Evolutionary conservation across 169 alveolate genomes (phyloP).

Genomic region (Ichthyophthirius multifiliis): DNA sequence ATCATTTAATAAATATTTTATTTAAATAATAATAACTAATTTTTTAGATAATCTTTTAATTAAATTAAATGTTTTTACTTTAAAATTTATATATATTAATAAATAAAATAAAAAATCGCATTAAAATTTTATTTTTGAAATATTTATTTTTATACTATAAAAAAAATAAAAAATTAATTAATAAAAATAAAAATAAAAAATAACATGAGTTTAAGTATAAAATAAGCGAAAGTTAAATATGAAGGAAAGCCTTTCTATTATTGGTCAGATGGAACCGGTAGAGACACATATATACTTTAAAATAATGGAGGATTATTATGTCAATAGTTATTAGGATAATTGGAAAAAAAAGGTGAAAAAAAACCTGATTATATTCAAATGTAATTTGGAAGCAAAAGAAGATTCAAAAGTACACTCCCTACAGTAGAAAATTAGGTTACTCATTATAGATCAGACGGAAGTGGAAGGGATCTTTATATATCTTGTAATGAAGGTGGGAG

Average conservation of each 20-base stretch:
- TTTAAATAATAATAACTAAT: too few relatives aligned
- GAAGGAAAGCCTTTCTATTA: not conserved
- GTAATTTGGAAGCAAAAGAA: not conserved
- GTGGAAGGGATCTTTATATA: not conserved
- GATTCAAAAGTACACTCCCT: not conserved
- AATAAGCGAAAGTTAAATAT: not conserved
- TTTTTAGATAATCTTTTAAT: too few relatives aligned
- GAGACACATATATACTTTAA: not conserved
- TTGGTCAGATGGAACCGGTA: not conserved
- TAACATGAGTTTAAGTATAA: constrained; percentile 5
- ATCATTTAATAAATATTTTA: too few relatives aligned
- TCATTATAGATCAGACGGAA: not conserved
- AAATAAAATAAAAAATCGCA: too few relatives aligned
- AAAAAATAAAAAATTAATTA: too few relatives aligned
- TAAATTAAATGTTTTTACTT: too few relatives aligned
- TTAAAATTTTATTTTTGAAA: too few relatives aligned
- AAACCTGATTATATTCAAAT: not conserved
- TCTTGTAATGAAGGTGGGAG: not conserved
- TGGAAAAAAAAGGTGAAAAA: constrained; percentile 1
- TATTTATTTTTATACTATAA: too few relatives aligned
- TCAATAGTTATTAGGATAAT: not conserved
- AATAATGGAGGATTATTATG: not conserved
- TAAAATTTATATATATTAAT: too few relatives aligned
- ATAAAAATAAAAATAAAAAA: too few relatives aligned
- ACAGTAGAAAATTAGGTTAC: not conserved